Percentiles rank a stretch among this genome's conserved stretches.
Conservation (phyloP, 306 rosid genomes). For the Rosa persica region DNA sequence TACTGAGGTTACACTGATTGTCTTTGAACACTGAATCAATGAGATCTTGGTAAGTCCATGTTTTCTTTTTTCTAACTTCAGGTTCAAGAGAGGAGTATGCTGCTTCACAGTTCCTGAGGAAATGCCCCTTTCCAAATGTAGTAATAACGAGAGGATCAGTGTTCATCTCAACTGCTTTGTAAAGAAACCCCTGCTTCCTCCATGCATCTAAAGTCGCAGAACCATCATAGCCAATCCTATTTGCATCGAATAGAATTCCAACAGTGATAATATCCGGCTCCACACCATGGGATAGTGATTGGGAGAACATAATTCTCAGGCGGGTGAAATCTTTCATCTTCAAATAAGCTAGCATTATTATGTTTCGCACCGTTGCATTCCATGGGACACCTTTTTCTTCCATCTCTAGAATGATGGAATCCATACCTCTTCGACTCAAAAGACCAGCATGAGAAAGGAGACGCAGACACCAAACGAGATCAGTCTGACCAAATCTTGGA, state of each 20-base stretch:
- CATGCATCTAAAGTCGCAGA: conserved; percentile 43
- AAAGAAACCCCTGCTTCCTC: conserved; percentile 52
- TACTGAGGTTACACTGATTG: conserved; percentile 8
- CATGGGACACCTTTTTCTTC: conserved; percentile 36
- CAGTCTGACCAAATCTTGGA: conserved; percentile 37
- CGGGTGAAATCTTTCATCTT: conserved; percentile 67
- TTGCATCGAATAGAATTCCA: conserved; percentile 67
- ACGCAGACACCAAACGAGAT: conserved; percentile 62
- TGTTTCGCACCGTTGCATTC: conserved; percentile 56
- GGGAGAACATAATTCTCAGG: conserved; percentile 49
- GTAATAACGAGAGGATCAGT: conserved; percentile 67
- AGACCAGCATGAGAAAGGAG: conserved; percentile 71
- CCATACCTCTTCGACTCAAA: conserved; percentile 65
- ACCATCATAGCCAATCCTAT: conserved; percentile 53
- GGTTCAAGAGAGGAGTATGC: conserved; percentile 51
- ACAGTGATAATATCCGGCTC: conserved; percentile 56
- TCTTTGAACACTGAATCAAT: conserved; percentile 45
- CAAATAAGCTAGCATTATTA: conserved; percentile 55
- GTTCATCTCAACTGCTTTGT: conserved; percentile 50
- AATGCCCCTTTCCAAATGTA: conserved; percentile 73
- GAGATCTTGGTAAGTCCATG: conserved; percentile 55
- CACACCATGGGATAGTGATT: conserved; percentile 35
- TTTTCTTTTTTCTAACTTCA: conserved; percentile 41
- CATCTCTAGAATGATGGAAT: conserved; percentile 51
- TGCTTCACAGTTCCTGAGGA: conserved; percentile 54